Evolutionary conservation across 148 eudicot species (phyloP).

Genomic region (Cornus suecica): DNA sequence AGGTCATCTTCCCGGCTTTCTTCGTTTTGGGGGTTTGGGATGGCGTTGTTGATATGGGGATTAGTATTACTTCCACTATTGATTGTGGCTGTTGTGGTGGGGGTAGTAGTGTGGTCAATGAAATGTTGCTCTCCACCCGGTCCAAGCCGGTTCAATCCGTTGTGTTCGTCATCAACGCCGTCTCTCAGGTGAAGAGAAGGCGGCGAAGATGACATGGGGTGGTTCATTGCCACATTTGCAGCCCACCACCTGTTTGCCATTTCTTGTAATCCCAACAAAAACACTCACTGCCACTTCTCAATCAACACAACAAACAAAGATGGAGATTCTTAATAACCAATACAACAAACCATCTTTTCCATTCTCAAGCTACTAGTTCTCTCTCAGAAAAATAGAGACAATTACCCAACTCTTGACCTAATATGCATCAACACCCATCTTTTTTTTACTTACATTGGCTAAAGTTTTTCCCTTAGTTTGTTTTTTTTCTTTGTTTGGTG

Average conservation of each 20-base stretch:
- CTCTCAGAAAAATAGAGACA: neutral
- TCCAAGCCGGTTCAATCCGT: constrained; percentile 13
- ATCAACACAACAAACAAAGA: neutral
- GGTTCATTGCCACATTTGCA: constrained; percentile 58
- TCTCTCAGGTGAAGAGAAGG: neutral
- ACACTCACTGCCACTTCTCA: neutral
- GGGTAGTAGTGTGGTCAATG: constrained; percentile 7
- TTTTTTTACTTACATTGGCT: too few relatives aligned
- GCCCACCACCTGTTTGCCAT: constrained; percentile 86
- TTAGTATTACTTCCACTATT: constrained; percentile 24
- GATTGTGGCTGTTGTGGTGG: neutral
- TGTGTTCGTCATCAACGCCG: constrained; percentile 12
- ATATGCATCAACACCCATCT: neutral
- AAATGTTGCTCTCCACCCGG: constrained; percentile 22
- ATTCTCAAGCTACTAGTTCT: neutral
- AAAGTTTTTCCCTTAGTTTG: neutral
- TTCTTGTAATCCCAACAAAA: neutral
- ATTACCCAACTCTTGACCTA: neutral
- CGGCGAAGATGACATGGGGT: constrained; percentile 23
- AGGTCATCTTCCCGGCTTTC: constrained; percentile 16
- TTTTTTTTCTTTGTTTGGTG: neutral
- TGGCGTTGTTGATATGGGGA: constrained; percentile 18
- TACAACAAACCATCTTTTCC: neutral
- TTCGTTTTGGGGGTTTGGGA: constrained; percentile 15
- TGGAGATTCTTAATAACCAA: neutral